Conservation (phyloP, 2,329 filamentous ascomycete genomes). For the Sarocladium brachiariae region DNA sequence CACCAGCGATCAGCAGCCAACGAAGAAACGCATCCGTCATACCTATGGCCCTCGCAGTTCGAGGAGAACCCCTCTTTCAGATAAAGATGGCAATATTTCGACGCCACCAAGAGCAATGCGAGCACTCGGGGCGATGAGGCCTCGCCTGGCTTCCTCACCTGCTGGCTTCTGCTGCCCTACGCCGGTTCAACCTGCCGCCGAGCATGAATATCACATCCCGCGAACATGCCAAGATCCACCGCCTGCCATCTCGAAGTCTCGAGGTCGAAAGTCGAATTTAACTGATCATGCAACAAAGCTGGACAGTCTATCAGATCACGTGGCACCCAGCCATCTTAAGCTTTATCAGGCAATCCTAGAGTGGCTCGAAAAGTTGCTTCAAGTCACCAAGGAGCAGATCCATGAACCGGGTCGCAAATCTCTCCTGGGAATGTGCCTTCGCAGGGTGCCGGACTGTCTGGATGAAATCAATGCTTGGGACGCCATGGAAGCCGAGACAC, state of each 20-base stretch:
- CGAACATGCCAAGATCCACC: no score
- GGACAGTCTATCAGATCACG: background rate
- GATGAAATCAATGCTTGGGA: conserved; percentile 28
- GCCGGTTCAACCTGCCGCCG: conserved; percentile 18
- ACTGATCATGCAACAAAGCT: background rate
- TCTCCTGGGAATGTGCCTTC: conserved; percentile 30
- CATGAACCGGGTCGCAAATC: conserved; percentile 22
- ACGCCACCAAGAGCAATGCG: conserved; percentile 23
- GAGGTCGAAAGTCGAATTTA: no score
- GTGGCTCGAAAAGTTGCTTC: conserved; percentile 24
- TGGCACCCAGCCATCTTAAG: background rate
- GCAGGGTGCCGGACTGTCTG: conserved; percentile 22
- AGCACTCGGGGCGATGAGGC: conserved; percentile 24
- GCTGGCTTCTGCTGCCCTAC: conserved; percentile 22
- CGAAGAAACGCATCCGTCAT: conserved; percentile 18
- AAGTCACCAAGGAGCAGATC: conserved; percentile 17
- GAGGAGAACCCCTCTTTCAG: conserved; percentile 7
- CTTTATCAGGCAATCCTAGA: conserved; percentile 27
- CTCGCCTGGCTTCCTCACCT: conserved; percentile 18
- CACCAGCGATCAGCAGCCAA: conserved; percentile 3
- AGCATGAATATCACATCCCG: background rate
- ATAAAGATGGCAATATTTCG: background rate
- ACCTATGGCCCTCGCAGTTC: conserved; percentile 22
- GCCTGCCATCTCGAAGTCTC: no score
- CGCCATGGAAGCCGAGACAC: conserved; percentile 16